Evolutionary conservation across 2,329 filamentous ascomycete genomes (phyloP), one percentile per base, ranked within the genome.

Genomic region (Dryadomyces sulphureus): DNA sequence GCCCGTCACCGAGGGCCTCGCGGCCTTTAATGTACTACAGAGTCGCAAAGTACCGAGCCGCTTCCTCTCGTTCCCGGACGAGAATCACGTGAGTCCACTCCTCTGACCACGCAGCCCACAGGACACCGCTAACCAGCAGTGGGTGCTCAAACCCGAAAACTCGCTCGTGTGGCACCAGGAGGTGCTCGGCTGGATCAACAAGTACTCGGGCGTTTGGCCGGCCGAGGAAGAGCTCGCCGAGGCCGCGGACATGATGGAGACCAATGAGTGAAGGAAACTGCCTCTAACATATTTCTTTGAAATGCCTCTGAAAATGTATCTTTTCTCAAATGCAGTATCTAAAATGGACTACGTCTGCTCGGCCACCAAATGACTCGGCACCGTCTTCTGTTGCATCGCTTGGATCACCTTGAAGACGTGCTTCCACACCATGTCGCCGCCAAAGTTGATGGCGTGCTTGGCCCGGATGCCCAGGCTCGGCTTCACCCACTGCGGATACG

Each of bases 61-160:
- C 53, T 77, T 94, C 52, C 58, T 94, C 53, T 81, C 79, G 19
- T 94, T 94, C 59, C 84, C 86, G 0, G 87, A 73, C 70, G 90
- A 78, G 60, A 77, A 77, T 53, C 74, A 78, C 50, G 65, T 69
- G 53, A 61, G 66, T 60, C 12, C 1, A 19, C 17, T 7, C 14
- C 7, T 30, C 7, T 14, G 14, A 30, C 27, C 7, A 7, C 7
- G 14, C 7, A 40, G 14, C 20, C 2, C 17, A 22, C n/a, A 4
- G 8, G 9, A 14, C n/a, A 7, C 7, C n/a, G n/a, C 25, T 16
- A 21, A 2, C 20, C 17, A 16, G 5, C 17, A 79, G 75, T 81
- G 86, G 86, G 88, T 95, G 4, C 59, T 94, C 45, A 94, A 94
- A 60, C 85, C 83, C 0, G 90, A 95, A 63, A 96, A 96, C 61